Percentiles rank a stretch among this genome's conserved stretches.
phyloP scores from a whole-genome alignment of 2,329 filamentous ascomycete species.

The Cladosporium sp. region DNA sequence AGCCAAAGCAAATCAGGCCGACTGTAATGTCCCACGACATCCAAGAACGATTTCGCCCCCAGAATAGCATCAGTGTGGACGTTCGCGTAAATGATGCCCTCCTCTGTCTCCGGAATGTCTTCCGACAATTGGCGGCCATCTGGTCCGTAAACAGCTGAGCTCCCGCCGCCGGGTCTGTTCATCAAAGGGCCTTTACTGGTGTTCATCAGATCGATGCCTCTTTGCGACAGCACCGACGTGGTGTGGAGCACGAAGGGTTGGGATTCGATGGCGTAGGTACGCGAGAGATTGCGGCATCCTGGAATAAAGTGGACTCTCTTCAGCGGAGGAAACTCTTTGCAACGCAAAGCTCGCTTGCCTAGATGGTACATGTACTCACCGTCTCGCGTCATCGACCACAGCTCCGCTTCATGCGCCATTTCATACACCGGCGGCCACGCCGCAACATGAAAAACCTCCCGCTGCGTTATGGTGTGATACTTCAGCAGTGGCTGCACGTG shows the following conservation, averaged over 20 bases:
- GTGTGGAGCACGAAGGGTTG: slow-evolving; percentile 56
- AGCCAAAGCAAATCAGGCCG: slow-evolving; percentile 55
- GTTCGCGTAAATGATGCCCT: slow-evolving; percentile 52
- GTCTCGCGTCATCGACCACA: slow-evolving; percentile 42
- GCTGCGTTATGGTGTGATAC: slow-evolving; percentile 32
- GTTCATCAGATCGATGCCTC: slow-evolving; percentile 47
- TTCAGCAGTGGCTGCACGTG: slow-evolving; percentile 2
- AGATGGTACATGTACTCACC: not conserved
- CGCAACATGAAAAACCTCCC: slow-evolving; percentile 38
- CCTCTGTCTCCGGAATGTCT: slow-evolving; percentile 44
- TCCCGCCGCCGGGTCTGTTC: slow-evolving; percentile 45
- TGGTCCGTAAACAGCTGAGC: slow-evolving; percentile 54
- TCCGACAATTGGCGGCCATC: slow-evolving; percentile 51
- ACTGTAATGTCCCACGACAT: slow-evolving; percentile 52
- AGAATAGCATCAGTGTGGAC: slow-evolving; percentile 49
- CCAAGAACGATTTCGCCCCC: slow-evolving; percentile 45
- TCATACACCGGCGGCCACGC: slow-evolving; percentile 40
- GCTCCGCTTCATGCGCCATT: slow-evolving; percentile 25
- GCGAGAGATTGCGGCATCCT: slow-evolving; percentile 49
- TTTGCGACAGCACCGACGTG: slow-evolving; percentile 49
- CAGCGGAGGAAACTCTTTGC: not conserved
- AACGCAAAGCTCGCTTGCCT: not conserved
- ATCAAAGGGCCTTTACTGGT: slow-evolving; percentile 46
- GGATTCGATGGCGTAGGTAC: slow-evolving; percentile 59
- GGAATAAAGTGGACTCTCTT: not conserved